Conservation (phyloP, 345 rosid genomes). For the Boechera divaricarpa region DNA sequence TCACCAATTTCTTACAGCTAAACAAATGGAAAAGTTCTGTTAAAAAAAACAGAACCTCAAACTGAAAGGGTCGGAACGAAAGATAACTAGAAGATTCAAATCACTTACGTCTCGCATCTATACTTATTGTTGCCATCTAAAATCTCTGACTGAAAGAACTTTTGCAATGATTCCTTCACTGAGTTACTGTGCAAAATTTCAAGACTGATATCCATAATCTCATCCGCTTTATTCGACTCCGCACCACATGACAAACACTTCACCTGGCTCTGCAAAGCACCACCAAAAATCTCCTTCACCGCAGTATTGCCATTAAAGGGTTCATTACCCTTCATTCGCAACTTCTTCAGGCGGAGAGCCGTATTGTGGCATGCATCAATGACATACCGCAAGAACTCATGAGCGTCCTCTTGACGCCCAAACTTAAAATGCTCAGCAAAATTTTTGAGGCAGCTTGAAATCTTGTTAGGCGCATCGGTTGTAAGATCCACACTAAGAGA, state of each 20-base stretch:
- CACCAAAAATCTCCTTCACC: constrained; percentile 94
- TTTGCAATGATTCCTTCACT: constrained; percentile 77
- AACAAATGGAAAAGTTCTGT: constrained; percentile 45
- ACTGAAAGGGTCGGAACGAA: constrained; percentile 7
- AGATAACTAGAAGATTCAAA: constrained; percentile 2
- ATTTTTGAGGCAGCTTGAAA: constrained; percentile 66
- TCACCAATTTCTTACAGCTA: constrained; percentile 95
- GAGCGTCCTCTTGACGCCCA: constrained; percentile 97
- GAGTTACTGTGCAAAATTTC: constrained; percentile 75
- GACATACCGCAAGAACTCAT: constrained; percentile 90
- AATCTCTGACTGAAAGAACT: constrained; percentile 87
- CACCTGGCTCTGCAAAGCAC: constrained; percentile 95
- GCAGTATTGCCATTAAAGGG: constrained; percentile 50
- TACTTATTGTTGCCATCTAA: constrained; percentile 96
- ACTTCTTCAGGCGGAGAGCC: constrained; percentile 81
- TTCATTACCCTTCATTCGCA: constrained; percentile 58
- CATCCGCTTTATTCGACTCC: constrained; percentile 94
- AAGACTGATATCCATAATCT: constrained; percentile 96
- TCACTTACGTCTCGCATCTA: constrained; percentile 79
- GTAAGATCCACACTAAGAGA: constrained; percentile 69
- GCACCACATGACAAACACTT: constrained; percentile 85
- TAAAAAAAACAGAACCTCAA: background rate
- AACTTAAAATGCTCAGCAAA: constrained; percentile 74
- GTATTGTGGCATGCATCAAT: constrained; percentile 96
- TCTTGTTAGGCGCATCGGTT: constrained; percentile 71